phyloP scores from a whole-genome alignment of 306 rosid species.

The Cicer pinnatifidum region DNA sequence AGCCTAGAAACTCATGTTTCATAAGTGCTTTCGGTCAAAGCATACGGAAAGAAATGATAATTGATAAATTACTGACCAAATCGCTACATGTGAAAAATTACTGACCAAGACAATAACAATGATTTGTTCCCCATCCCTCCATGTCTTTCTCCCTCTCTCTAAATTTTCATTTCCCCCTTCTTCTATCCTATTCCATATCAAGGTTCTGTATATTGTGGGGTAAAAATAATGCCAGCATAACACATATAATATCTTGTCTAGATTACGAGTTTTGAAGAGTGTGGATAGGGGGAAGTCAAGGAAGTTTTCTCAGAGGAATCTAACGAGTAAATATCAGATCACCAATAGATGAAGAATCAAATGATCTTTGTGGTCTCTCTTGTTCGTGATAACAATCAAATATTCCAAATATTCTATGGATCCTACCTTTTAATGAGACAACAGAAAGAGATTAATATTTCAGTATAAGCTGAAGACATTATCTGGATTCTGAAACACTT shows the following conservation, averaged over 20 bases:
- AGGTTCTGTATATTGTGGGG: not conserved
- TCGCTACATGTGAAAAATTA: conserved; percentile 8
- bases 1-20: conserved; percentile 14
- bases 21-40: conserved; percentile 17
- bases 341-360: conserved; percentile 12
- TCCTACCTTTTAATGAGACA: conserved; percentile 26
- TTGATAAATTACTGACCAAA: conserved; percentile 16
- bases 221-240: conserved; percentile 6
- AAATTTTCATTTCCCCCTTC: not conserved
- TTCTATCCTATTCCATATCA: conserved; percentile 10
- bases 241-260: conserved; percentile 1
- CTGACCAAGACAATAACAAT: conserved; percentile 4
- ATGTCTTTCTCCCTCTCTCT: not conserved
- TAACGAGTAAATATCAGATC: conserved; percentile 24
- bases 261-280: conserved; percentile 25
- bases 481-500: conserved; percentile 12
- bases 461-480: not conserved
- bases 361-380: conserved; percentile 11
- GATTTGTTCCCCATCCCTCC: conserved; percentile 20
- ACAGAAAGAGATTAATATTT: not conserved
- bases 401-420: not conserved
- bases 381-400: conserved; percentile 10
- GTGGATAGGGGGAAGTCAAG: not conserved
- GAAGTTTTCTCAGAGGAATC: conserved; percentile 32
- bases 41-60: conserved; percentile 12